A percentile compares a stretch with the other conserved stretches of the same genome.
phyloP scores from a whole-genome alignment of 352 stramenopile genomes.

The Globisporangium ultimum region DNA sequence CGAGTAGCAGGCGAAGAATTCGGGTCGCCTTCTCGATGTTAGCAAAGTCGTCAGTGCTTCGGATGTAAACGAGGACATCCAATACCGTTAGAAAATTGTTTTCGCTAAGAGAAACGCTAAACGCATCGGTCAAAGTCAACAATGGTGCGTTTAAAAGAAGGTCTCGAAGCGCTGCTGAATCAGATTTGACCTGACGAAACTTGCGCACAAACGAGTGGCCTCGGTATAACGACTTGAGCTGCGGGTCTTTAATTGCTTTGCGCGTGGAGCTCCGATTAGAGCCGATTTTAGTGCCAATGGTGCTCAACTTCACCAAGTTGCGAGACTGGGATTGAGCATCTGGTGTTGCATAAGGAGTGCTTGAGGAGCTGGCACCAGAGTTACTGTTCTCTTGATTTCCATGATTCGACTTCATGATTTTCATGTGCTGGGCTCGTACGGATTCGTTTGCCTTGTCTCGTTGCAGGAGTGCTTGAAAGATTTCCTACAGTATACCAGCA shows the following conservation, averaged over 20 bases:
- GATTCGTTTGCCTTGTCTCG: not conserved
- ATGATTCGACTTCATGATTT: not conserved
- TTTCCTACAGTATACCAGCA: constrained; percentile 11
- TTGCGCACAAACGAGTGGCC: constrained; percentile 11
- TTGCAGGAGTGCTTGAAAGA: constrained; percentile 16
- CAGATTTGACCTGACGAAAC: constrained; percentile 2
- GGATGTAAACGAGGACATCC: constrained; percentile 1
- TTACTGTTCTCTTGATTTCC: not conserved
- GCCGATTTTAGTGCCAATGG: not conserved
- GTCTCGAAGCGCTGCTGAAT: not conserved
- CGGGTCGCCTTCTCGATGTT: not conserved
- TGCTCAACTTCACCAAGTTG: not conserved
- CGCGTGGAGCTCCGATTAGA: not conserved
- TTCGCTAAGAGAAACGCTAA: constrained; percentile 10
- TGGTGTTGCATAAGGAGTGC: not conserved
- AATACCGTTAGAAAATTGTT: constrained; percentile 12
- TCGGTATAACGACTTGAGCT: constrained; percentile 2
- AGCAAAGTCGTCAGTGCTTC: not conserved
- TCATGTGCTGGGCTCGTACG: not conserved
- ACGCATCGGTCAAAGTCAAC: not conserved
- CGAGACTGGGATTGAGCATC: not conserved
- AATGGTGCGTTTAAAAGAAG: constrained; percentile 8
- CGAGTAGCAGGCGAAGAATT: constrained; percentile 1
- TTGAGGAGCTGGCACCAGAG: not conserved
- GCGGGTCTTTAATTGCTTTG: constrained; percentile 1